Conservation (phyloP, 208 protist species). For the Trypanosoma scelopori region DNA sequence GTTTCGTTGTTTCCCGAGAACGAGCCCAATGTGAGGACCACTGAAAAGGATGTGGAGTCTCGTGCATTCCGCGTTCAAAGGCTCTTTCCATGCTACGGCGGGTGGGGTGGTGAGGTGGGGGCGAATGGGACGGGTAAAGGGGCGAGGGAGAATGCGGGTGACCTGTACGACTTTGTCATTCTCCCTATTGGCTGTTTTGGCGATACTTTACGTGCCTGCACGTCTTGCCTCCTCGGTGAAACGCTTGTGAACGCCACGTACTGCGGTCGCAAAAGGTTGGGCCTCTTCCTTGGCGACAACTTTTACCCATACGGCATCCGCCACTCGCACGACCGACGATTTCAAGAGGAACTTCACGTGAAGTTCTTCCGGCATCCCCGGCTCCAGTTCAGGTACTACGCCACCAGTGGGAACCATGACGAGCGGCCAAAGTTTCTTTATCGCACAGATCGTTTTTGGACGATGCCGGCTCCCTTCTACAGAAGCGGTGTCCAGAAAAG, state of each 20-base stretch:
- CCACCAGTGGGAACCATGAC: conserved; percentile 25
- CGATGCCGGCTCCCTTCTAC: conserved; percentile 4
- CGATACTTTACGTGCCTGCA: not conserved
- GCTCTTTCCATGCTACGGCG: not conserved
- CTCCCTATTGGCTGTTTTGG: conserved; percentile 16
- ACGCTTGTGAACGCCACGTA: conserved; percentile 6
- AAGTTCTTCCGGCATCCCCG: conserved; percentile 5
- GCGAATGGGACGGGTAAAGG: too few species aligned
- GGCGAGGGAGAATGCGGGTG: too few species aligned
- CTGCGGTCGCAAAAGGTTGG: conserved; percentile 10
- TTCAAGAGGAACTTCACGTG: not conserved
- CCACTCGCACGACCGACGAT: not conserved
- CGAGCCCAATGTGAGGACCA: not conserved
- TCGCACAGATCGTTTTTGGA: conserved; percentile 5
- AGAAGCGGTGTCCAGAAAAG: conserved; percentile 1
- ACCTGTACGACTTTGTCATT: conserved; percentile 12
- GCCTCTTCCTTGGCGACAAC: conserved; percentile 19
- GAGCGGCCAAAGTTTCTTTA: not conserved
- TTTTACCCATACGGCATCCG: conserved; percentile 13
- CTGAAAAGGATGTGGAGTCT: not conserved
- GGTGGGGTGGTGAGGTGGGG: not conserved
- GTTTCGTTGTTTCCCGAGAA: not conserved
- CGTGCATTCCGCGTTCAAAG: not conserved
- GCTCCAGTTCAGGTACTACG: conserved; percentile 23
- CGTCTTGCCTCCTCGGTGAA: conserved; percentile 4